phyloP scores from a whole-genome alignment of 495 filamentous ascomycete genomes.

The Aspergillus coremiiformis region DNA sequence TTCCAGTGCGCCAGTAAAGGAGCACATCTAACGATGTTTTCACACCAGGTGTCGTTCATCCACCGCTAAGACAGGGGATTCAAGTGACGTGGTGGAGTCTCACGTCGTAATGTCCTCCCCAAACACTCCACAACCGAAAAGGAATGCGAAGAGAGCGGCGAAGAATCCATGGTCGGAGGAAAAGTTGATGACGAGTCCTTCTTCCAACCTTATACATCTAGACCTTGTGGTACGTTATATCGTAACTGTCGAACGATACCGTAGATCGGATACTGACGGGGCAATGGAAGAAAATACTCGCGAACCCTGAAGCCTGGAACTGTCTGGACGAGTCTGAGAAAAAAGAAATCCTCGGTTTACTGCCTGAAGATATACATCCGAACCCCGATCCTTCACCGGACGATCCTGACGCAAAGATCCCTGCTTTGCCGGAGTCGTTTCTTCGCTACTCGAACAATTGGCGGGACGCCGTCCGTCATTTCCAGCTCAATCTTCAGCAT shows the following conservation, averaged over 20 bases:
- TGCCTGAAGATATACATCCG: conserved; percentile 45
- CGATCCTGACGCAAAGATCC: conserved; percentile 27
- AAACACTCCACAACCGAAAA: conserved; percentile 22
- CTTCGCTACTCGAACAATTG: conserved; percentile 46
- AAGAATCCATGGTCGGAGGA: conserved; percentile 39
- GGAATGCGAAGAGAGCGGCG: conserved; percentile 26
- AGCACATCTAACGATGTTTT: conserved; percentile 8
- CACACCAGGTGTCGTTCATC: conserved; percentile 14
- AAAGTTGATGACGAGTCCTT: conserved; percentile 47
- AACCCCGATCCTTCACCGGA: conserved; percentile 27
- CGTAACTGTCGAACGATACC: no score
- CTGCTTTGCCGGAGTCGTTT: conserved; percentile 37
- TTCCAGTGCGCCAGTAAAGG: background rate
- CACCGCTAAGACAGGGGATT: conserved; percentile 21
- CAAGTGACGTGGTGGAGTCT: conserved; percentile 14
- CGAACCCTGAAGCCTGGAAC: conserved; percentile 51
- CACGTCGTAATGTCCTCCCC: conserved; percentile 15
- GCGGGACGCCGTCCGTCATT: conserved; percentile 43
- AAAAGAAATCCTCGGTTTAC: conserved; percentile 44
- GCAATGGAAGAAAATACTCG: conserved; percentile 51
- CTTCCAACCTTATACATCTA: conserved; percentile 45
- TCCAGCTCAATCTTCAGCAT: conserved; percentile 51
- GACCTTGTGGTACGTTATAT: conserved; percentile 49
- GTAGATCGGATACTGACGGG: no score
- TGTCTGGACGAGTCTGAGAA: conserved; percentile 49